Evolutionary conservation across 306 rosid species (phyloP).

Genomic region (Rosa lucieae): DNA sequence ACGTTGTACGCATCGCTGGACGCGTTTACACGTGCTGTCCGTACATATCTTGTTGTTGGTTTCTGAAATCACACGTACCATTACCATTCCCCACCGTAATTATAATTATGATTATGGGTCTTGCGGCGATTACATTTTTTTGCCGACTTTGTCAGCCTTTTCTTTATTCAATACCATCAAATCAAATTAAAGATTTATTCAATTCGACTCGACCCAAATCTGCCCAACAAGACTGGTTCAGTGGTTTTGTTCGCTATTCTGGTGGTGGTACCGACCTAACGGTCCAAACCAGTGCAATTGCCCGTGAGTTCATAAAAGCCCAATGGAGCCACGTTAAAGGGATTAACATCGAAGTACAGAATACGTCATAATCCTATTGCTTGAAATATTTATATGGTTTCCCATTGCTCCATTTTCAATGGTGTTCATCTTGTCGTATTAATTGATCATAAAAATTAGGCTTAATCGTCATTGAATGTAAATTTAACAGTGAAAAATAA

Average conservation of each 20-base stretch:
- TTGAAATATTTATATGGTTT: neutral
- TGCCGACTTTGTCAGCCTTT: neutral
- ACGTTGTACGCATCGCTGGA: neutral
- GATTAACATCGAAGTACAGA: too few relatives aligned
- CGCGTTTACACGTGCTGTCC: neutral
- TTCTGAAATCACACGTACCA: neutral
- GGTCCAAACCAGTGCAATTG: neutral
- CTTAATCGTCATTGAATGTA: too few relatives aligned
- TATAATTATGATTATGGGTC: neutral
- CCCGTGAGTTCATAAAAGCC: neutral
- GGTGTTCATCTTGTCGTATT: too few relatives aligned
- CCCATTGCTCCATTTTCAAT: neutral
- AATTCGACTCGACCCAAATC: neutral
- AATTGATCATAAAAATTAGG: too few relatives aligned
- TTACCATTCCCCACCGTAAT: neutral
- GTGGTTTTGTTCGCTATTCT: neutral
- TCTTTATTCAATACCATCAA: neutral
- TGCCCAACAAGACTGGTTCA: neutral
- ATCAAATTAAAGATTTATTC: neutral
- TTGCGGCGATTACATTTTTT: neutral
- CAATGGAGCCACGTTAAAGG: too few relatives aligned
- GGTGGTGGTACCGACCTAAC: neutral
- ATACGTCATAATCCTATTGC: neutral
- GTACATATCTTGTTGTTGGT: neutral
- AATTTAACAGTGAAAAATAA: too few relatives aligned